Base-by-base conservation (phyloP, 2,329 filamentous ascomycete genomes). In the Lomentospora prolificans region DNA sequence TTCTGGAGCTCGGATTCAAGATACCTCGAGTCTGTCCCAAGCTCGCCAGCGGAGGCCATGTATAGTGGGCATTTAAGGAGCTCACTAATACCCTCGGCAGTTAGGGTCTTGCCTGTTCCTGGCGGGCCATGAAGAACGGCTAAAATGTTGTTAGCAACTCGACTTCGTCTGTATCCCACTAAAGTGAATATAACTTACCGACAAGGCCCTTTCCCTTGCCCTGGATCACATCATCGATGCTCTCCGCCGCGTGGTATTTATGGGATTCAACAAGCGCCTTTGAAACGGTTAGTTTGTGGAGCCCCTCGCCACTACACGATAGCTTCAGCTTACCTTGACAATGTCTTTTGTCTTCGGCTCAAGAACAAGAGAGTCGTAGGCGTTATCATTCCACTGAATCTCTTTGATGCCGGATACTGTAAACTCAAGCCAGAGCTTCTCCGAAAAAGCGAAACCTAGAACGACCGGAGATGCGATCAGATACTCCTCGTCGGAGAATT, bases 361-460 rank as follows among this genome's bases (percentile, higher is more conserved):
- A 0, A 96, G 75, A 1, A 96, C 89, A 28, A 96, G 75, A 0
- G 86, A 90, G 51, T 87, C 82, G 69, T 94, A 96, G 0, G 90
- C 90, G 12, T 82, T 78, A 44, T 87, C 82, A 63, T 95, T 92
- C 88, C 88, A 96, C 33, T 84, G 78, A 59, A 96, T 92, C 3
- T 95, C 87, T 48, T 81, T 80, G 59, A 96, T 79, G 1, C 85
- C 84, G 0, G 86, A 88, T 19, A 96, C 85, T 0, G 84, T 85
- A 63, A 96, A 90, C 66, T 96, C 89, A 0, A 95, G 79, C 91
- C 90, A 96, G 8, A 89, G 75, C 70, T 95, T 96, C 69, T 95
- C 89, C 1, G 82, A 83, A 67, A 96, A 95, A 1, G 89, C 82
- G 63, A 95, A 96, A 0, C 90, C 91, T 1, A 95, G 78, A 0